phyloP scores from a whole-genome alignment of 1,284 basidiomycete species.

The Cryptococcus maquisensis region DNA sequence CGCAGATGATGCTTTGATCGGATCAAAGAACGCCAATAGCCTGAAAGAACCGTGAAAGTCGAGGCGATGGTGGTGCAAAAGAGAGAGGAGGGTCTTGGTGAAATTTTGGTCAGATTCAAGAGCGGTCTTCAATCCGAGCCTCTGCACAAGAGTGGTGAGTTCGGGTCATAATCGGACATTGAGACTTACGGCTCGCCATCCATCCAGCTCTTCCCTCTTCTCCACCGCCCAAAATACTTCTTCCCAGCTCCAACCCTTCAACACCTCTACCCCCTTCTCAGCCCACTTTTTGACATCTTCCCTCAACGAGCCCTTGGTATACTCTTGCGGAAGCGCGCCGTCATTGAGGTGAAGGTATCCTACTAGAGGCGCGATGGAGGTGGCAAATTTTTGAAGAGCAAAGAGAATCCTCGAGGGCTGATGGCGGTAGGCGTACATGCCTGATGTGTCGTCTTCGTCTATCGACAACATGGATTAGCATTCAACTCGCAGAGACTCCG shows the following conservation, averaged over 20 bases:
- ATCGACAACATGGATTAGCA: not conserved
- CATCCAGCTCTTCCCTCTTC: conserved; percentile 58
- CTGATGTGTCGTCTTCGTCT: conserved; percentile 78
- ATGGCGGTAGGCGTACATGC: conserved; percentile 72
- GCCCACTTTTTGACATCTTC: conserved; percentile 64
- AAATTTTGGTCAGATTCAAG: conserved; percentile 58
- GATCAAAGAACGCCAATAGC: conserved; percentile 61
- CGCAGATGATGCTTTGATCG: conserved; percentile 37
- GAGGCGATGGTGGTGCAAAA: conserved; percentile 65
- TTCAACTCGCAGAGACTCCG: not conserved
- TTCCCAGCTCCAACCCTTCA: conserved; percentile 45
- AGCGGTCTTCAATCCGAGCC: conserved; percentile 64
- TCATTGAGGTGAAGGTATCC: conserved; percentile 60
- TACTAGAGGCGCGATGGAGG: conserved; percentile 71
- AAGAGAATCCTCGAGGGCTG: conserved; percentile 57
- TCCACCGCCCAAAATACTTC: conserved; percentile 58
- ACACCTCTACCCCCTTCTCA: conserved; percentile 55
- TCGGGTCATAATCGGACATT: not conserved
- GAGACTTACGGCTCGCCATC: conserved; percentile 62
- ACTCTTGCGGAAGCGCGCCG: conserved; percentile 60
- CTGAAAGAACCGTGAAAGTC: conserved; percentile 84
- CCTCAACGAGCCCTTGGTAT: conserved; percentile 61
- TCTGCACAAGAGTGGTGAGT: conserved; percentile 48
- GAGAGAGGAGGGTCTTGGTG: conserved; percentile 59
- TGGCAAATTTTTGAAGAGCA: conserved; percentile 69